Conservation (phyloP, 1,139 yeast species). For the Taphrina pruni region DNA sequence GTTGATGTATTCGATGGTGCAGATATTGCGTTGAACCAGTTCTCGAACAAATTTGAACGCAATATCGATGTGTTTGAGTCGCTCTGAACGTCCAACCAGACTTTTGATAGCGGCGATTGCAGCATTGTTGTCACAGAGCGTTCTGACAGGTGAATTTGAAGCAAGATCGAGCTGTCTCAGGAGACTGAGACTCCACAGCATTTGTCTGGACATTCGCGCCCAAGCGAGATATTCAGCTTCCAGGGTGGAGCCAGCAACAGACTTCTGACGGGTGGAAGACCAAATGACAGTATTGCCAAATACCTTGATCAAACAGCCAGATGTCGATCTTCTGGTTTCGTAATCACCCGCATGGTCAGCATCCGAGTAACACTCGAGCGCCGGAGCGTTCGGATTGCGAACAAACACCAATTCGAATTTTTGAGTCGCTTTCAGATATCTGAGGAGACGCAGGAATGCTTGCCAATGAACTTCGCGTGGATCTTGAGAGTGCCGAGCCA, state of each 20-base stretch:
- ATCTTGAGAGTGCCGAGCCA: neutral
- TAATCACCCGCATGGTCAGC: constrained; percentile 10
- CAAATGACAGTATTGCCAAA: neutral
- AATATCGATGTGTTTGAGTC: neutral
- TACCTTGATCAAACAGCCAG: neutral
- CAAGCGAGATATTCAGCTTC: neutral
- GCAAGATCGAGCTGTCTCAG: neutral
- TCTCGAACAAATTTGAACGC: constrained; percentile 1
- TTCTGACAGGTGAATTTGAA: neutral
- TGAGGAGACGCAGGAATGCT: neutral
- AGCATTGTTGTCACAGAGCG: neutral
- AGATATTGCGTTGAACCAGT: neutral
- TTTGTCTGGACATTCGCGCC: neutral
- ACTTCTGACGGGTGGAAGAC: neutral
- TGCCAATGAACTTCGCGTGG: neutral
- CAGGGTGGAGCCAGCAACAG: neutral
- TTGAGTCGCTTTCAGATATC: constrained; percentile 5
- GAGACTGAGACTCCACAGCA: neutral
- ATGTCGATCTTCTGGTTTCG: neutral
- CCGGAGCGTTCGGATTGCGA: neutral
- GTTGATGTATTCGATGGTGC: neutral
- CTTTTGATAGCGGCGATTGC: neutral
- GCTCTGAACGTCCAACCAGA: neutral
- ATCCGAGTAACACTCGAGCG: neutral
- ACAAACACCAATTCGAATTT: neutral